Conservation (phyloP, 1,284 basidiomycete genomes). For the Xerocomus tenax region DNA sequence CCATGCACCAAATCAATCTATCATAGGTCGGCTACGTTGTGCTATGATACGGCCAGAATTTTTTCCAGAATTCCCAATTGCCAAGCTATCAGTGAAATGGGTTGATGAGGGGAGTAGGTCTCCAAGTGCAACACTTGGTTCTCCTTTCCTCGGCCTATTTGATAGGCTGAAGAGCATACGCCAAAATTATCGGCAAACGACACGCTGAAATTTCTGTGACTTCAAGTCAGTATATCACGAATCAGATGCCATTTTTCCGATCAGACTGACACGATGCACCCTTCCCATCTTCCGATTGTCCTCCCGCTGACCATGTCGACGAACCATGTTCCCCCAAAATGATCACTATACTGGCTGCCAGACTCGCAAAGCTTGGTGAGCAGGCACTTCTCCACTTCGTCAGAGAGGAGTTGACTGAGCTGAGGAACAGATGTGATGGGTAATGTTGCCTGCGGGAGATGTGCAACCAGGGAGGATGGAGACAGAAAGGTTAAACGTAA, state of each 20-base stretch:
- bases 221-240: slow-evolving; percentile 5
- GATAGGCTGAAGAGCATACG: slow-evolving; percentile 51
- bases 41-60: slow-evolving; percentile 23
- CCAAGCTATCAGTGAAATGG: slow-evolving; percentile 42
- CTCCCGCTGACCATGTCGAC: slow-evolving; percentile 55
- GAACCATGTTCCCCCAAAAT: slow-evolving; percentile 63
- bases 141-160: slow-evolving; percentile 35
- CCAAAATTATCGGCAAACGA: slow-evolving; percentile 41
- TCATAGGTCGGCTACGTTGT: slow-evolving; percentile 3
- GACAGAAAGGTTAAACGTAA: slow-evolving; percentile 64
- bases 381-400: slow-evolving; percentile 63
- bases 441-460: slow-evolving; percentile 68
- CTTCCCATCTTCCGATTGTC: slow-evolving; percentile 73
- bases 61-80: slow-evolving; percentile 39
- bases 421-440: slow-evolving; percentile 65
- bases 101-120: slow-evolving; percentile 34
- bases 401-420: slow-evolving; percentile 60
- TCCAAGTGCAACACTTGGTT: slow-evolving; percentile 32
- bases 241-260: slow-evolving; percentile 2
- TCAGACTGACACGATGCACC: slow-evolving; percentile 56
- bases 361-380: slow-evolving; percentile 59
- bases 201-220: slow-evolving; percentile 54
- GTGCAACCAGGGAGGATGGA: slow-evolving; percentile 61
- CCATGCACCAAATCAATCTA: slow-evolving; percentile 11
- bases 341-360: slow-evolving; percentile 48